Conservation (phyloP, 2,329 filamentous ascomycete species). For the Fusarium ambrosium region DNA sequence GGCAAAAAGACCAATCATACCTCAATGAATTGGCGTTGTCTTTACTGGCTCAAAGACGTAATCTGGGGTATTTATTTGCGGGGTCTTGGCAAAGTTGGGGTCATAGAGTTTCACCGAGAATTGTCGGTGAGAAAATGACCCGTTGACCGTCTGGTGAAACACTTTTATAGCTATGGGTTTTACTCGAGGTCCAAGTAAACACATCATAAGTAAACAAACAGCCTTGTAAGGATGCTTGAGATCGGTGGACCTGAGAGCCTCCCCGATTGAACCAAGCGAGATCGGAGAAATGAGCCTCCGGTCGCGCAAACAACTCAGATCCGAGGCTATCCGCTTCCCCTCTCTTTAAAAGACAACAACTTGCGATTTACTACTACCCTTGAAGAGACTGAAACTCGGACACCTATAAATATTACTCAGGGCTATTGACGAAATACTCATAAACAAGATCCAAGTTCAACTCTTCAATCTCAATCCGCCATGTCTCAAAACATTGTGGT, state of each 20-base stretch:
- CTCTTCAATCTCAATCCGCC: not conserved
- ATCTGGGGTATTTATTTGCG: not conserved
- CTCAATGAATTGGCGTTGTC: not conserved
- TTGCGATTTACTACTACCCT: rapidly evolving
- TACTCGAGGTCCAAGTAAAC: not conserved
- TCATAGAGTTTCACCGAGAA: not conserved
- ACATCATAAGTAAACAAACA: not conserved
- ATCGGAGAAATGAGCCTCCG: not conserved
- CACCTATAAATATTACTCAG: not conserved
- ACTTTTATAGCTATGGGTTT: not conserved
- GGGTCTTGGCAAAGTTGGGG: not conserved
- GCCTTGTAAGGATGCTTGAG: not conserved
- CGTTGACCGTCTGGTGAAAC: not conserved
- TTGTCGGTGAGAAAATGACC: not conserved
- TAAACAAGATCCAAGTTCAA: not conserved
- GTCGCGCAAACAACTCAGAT: not conserved
- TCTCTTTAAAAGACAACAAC: not conserved
- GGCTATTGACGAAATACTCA: not conserved
- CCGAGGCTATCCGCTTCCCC: not conserved
- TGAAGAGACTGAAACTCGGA: not conserved
- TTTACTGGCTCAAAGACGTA: not conserved
- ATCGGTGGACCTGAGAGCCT: not conserved
- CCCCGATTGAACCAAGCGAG: not conserved
- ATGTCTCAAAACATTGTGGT: not conserved
- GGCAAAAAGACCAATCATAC: not conserved